Base-by-base conservation (phyloP, 345 rosid genomes). In the Salix suchowensis region DNA sequence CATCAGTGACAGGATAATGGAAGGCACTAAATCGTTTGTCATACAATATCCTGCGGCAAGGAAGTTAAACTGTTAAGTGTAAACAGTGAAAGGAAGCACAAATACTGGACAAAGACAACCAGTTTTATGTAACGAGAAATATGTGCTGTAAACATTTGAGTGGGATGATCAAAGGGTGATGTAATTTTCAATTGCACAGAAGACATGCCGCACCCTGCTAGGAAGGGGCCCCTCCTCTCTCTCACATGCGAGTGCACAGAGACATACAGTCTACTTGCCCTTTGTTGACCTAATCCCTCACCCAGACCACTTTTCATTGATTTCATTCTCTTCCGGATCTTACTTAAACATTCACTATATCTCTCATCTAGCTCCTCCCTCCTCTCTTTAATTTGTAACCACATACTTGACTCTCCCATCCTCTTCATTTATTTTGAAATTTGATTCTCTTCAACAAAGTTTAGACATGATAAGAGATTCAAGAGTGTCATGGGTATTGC, bases 11-110 rank as follows among this genome's bases (percentile, higher is more conserved):
- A 54, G 98, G 98, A 78, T 85, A 96, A 82, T 92, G 99, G 79
- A 96, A 96, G 77, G 87, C 99, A 73, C 83, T 91, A 80, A 96
- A 96, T 78, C 97, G 84, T 82, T 92, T 94, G 84, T 96, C 98
- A 64, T 90, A 96, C 40, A 96, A 84, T 69, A 94, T 82, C 89
- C 99, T 96, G 92, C 80, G 79, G 71, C 18, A 67, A 50, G 67
- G 37, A 58, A 76, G 61, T 44, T 23, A 55, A 24, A 55, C 23
- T 24, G 62, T 55, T 9, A n/a, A n/a, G 62, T n/a, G 26, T 55
- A 24, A n/a, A 9, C 5, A 24, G 26, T 55, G 62, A 11, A 9
- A 23, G 62, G 62, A 55, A n/a, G 13, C 23, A n/a, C 26, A n/a
- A 9, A 55, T n/a, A 55, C 28, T 55, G 62, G 26, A 55, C 62